Conservation (phyloP, 768 basidiomycete genomes). For the Tylopilus subfusipes region DNA sequence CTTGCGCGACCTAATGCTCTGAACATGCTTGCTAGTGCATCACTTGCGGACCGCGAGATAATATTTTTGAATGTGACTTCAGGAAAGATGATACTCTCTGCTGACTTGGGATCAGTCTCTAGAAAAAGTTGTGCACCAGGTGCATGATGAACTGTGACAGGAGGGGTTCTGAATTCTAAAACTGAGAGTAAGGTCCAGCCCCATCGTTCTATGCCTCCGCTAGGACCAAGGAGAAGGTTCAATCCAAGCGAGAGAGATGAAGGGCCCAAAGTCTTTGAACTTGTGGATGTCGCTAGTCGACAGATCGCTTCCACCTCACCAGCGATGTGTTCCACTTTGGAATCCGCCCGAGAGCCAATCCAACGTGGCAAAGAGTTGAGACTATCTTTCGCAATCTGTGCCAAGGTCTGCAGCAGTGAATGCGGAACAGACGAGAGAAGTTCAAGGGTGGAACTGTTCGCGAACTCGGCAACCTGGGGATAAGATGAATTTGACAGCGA, state of each 20-base stretch:
- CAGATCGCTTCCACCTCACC: conserved; percentile 71
- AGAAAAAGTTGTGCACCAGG: conserved; percentile 55
- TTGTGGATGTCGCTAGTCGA: conserved; percentile 33
- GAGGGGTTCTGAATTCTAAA: conserved; percentile 67
- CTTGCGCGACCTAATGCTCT: conserved; percentile 64
- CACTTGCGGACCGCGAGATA: conserved; percentile 46
- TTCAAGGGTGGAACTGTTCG: conserved; percentile 44
- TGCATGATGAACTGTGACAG: conserved; percentile 43
- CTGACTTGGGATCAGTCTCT: conserved; percentile 42
- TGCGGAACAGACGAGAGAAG: conserved; percentile 45
- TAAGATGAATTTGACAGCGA: conserved; percentile 63
- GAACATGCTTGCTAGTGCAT: conserved; percentile 68
- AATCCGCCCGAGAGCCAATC: conserved; percentile 65
- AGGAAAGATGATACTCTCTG: conserved; percentile 49
- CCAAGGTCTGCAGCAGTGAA: conserved; percentile 51
- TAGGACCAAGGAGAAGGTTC: conserved; percentile 69
- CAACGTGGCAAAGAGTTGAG: conserved; percentile 70
- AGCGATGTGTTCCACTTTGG: conserved; percentile 68
- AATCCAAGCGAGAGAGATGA: conserved; percentile 50
- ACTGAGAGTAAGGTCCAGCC: conserved; percentile 81
- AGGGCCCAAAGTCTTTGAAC: conserved; percentile 25
- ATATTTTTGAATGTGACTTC: conserved; percentile 55
- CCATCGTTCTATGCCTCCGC: conserved; percentile 88
- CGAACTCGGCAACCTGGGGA: conserved; percentile 46
- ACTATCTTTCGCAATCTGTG: conserved; percentile 60